phyloP scores from a whole-genome alignment of 768 basidiomycete species.

The Amylocystis lapponica region DNA sequence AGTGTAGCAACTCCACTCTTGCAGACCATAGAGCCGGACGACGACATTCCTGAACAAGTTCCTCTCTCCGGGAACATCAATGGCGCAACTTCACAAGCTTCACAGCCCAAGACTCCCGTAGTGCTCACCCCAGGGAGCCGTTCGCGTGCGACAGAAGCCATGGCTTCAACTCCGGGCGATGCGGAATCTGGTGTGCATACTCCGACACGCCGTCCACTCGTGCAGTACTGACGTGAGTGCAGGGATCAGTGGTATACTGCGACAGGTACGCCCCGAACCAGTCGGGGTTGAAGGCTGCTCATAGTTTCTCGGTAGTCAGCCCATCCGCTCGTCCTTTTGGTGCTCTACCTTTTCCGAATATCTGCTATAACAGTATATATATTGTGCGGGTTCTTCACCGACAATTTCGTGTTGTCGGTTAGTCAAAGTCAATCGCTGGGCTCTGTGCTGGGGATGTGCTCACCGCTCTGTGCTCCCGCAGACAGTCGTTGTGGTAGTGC shows the following conservation, averaged over 20 bases:
- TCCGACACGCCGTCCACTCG: neutral
- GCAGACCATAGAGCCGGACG: constrained; percentile 83
- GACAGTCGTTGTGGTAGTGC: constrained; percentile 89
- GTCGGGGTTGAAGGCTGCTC: neutral
- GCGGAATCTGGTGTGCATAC: constrained; percentile 66
- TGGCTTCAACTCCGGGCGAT: constrained; percentile 55
- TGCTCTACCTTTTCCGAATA: constrained; percentile 82
- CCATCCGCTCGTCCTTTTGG: constrained; percentile 79
- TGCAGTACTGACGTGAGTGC: neutral
- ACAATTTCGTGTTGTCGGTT: constrained; percentile 91
- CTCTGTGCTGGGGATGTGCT: too few relatives aligned
- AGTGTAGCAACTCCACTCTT: constrained; percentile 60
- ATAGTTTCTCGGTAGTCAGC: constrained; percentile 48
- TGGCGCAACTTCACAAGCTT: constrained; percentile 21
- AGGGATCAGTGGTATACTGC: constrained; percentile 65
- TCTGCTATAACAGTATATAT: constrained; percentile 90
- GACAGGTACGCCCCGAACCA: constrained; percentile 45
- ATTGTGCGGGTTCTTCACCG: constrained; percentile 85
- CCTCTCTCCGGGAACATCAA: constrained; percentile 33
- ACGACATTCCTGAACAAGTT: constrained; percentile 34
- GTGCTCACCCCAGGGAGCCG: constrained; percentile 54
- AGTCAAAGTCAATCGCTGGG: constrained; percentile 32
- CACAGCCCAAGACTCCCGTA: constrained; percentile 34
- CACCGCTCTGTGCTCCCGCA: constrained; percentile 26
- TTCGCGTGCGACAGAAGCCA: constrained; percentile 36